A percentile compares a stretch with the other conserved stretches of the same genome.
Conservation (phyloP, 1,284 basidiomycete genomes). For the Lignosus rhinocerotis region DNA sequence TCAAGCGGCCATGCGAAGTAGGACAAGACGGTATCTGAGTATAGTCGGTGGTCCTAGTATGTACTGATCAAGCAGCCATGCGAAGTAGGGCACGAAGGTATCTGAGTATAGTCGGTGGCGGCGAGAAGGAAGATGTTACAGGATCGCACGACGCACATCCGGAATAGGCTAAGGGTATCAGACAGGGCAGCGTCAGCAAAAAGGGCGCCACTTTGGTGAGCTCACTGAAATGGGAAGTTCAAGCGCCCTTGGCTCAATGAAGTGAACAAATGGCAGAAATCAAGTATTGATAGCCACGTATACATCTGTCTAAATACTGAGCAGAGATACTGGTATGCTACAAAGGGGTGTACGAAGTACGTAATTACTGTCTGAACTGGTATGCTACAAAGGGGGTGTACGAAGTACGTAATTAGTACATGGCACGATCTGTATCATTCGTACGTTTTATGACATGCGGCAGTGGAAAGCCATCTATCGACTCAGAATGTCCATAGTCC, state of each 20-base stretch:
- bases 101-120: too few species aligned
- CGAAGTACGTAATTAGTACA: not conserved
- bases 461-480: not conserved
- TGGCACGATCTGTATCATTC: not conserved
- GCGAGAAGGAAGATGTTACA: too few species aligned
- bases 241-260: not conserved
- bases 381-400: not conserved
- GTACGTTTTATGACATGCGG: not conserved
- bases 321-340: not conserved
- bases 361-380: not conserved
- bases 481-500: not conserved
- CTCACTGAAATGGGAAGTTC: too few species aligned
- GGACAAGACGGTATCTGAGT: not conserved
- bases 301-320: not conserved
- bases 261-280: not conserved
- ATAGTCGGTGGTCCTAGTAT: too few species aligned
- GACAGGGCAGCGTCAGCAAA: too few species aligned
- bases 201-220: too few species aligned
- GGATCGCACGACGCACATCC: too few species aligned
- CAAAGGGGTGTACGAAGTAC: not conserved
- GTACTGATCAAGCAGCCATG: not conserved
- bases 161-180: too few species aligned
- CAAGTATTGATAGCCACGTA: not conserved
- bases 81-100: not conserved
- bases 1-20: not conserved